Conservation (phyloP, 2,329 filamentous ascomycete species). For the Aspergillus transmontanensis region DNA sequence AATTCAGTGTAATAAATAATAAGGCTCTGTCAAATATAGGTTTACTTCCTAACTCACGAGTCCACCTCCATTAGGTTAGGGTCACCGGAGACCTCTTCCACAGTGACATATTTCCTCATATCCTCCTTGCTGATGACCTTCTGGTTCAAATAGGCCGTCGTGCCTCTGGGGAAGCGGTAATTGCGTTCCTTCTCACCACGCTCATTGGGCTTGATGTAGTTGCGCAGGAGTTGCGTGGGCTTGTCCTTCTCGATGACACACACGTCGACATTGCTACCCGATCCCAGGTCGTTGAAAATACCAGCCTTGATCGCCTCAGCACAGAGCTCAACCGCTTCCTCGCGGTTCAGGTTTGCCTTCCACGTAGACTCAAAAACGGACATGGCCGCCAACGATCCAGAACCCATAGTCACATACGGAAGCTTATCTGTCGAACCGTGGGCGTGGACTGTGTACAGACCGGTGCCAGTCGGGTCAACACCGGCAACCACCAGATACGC, state of each 20-base stretch:
- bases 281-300: slow-evolving; percentile 98
- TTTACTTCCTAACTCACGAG: slow-evolving; percentile 30
- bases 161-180: slow-evolving; percentile 87
- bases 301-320: slow-evolving; percentile 89
- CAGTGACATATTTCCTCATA: slow-evolving; percentile 88
- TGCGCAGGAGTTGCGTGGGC: slow-evolving; percentile 82
- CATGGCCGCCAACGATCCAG: slow-evolving; percentile 94
- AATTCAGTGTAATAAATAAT: slow-evolving; percentile 3
- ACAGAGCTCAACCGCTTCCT: slow-evolving; percentile 80
- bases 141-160: slow-evolving; percentile 94
- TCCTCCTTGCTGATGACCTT: slow-evolving; percentile 94
- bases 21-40: slow-evolving; percentile 12
- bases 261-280: slow-evolving; percentile 95
- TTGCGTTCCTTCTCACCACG: slow-evolving; percentile 88
- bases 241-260: slow-evolving; percentile 94
- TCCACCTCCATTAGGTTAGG: slow-evolving; percentile 69
- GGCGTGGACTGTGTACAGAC: slow-evolving; percentile 97
- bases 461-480: slow-evolving; percentile 90
- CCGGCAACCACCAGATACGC: slow-evolving; percentile 97
- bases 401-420: slow-evolving; percentile 98
- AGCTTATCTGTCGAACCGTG: slow-evolving; percentile 98
- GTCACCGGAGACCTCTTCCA: slow-evolving; percentile 78
- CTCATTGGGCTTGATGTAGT: slow-evolving; percentile 91
- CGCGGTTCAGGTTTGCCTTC: slow-evolving; percentile 74
- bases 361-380: slow-evolving; percentile 96